Evolutionary conservation across 805 yeast genomes (phyloP).

Genomic region (Phaffomyces opuntiae): DNA sequence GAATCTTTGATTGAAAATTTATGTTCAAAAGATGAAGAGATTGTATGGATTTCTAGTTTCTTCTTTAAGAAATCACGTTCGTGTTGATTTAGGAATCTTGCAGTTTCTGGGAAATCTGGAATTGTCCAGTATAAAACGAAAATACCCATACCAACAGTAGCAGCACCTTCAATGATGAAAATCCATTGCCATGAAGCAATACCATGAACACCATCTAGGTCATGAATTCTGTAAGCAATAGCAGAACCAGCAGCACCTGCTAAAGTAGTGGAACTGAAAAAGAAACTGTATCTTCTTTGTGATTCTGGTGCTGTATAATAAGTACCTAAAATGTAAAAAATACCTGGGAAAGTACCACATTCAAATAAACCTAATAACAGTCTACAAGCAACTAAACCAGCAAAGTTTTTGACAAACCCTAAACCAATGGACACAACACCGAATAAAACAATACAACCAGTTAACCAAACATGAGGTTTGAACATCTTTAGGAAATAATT

Average conservation of each 20-base stretch:
- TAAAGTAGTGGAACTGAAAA: constrained; percentile 46
- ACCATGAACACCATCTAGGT: constrained; percentile 38
- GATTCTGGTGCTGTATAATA: constrained; percentile 43
- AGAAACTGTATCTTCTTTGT: constrained; percentile 39
- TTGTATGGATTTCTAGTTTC: no score
- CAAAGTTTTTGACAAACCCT: constrained; percentile 36
- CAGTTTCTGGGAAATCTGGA: constrained; percentile 36
- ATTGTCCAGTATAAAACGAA: constrained; percentile 29
- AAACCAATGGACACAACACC: constrained; percentile 39
- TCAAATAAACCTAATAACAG: constrained; percentile 48
- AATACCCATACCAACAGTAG: constrained; percentile 34
- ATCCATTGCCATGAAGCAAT: constrained; percentile 44
- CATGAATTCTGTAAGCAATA: constrained; percentile 38
- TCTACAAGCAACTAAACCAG: constrained; percentile 42
- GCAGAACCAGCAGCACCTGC: constrained; percentile 54
- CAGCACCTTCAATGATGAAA: constrained; percentile 43
- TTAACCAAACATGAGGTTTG: constrained; percentile 33
- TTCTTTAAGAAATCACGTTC: constrained; percentile 21
- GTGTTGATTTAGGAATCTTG: constrained; percentile 32
- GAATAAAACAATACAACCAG: constrained; percentile 26
- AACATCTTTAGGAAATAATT: constrained; percentile 32
- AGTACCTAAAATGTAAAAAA: constrained; percentile 39
- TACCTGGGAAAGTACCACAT: constrained; percentile 45
- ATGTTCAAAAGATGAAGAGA: no score
- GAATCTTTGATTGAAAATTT: no score